Evolutionary conservation across 805 yeast species (phyloP), one percentile per base, ranked within the genome.

Genomic region (Starmerella apis): DNA sequence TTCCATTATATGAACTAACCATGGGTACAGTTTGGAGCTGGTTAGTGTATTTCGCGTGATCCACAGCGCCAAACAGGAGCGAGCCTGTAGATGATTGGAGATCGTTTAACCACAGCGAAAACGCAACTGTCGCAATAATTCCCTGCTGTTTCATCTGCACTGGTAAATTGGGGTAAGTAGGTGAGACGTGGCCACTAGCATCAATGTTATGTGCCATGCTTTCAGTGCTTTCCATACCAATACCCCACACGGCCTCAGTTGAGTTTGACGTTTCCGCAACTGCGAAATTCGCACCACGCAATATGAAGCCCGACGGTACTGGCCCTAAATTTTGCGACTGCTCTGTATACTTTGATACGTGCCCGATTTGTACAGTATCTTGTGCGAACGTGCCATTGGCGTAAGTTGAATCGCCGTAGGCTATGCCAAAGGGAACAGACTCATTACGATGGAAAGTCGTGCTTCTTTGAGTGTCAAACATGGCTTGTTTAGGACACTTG

Each of bases 191-290:
- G 7, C 60, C 59, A 9, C 14, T 16, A 2, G n/a, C 6, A 25
- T 38, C 33, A 10, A 54, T 24, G 19, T 45, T 13, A 1, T 44
- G 27, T 76, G 50, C 59, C 35, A 60, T 59, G 19, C 67, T 61
- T 56, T 68, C 72, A 24, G 62, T 59, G 25, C 59, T 46, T 14
- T 52, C 51, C 49, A 65, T 57, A 8, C 71, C 71, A 28, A 68
- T 60, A 6, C 72, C 72, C 54, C 68, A 57, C 16, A 68, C 68
- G 46, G 94, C 90, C 55, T 71, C 67, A 5, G 78, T 65, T 3
- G 92, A 79, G 56, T 79, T 78, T 1, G 90, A 74, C 30, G 65
- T 63, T 59, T 79, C 78, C 3, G 84, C 92, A 16, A 86, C 77
- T 1, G 92, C 96, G 65, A 88, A 75, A 8, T 86, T 77, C 27